These are phyloP conservation scores for Triangularia setosa DNA, from an alignment of 2,329 filamentous ascomycete genomes.

Conservation along the genomic window DNA sequence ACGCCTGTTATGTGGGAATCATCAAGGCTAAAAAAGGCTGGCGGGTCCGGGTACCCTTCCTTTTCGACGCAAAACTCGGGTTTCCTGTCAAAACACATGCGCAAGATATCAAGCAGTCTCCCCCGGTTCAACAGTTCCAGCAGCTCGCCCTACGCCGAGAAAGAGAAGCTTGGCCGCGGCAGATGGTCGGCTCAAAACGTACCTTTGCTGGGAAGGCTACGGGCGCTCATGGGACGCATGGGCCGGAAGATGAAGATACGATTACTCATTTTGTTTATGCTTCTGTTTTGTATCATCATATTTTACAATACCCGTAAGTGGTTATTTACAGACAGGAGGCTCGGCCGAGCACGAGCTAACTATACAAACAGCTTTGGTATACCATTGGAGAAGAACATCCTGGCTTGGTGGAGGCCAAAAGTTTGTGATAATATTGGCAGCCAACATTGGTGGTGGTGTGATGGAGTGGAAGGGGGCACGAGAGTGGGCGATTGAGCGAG, in stretches of 20 bases:
- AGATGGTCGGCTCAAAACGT: conserved; percentile 48
- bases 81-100: conserved; percentile 82
- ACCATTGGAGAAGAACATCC: conserved; percentile 66
- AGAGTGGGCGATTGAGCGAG: conserved; percentile 97
- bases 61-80: conserved; percentile 79
- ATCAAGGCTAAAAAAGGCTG: conserved; percentile 71
- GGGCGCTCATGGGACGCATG: conserved; percentile 46
- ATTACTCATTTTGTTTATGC: conserved; percentile 53
- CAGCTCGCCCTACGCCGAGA: conserved; percentile 60
- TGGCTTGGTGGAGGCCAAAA: conserved; percentile 82
- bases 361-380: conserved; percentile 43
- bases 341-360: conserved; percentile 23
- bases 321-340: background rate
- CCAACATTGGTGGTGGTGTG: conserved; percentile 92
- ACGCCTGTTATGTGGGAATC: conserved; percentile 74
- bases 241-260: conserved; percentile 64
- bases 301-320: conserved; percentile 73
- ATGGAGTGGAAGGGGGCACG: conserved; percentile 99
- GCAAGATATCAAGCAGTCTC: conserved; percentile 72
- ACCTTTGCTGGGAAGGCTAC: conserved; percentile 45
- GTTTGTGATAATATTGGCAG: conserved; percentile 87
- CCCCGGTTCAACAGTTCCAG: conserved; percentile 60
- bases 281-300: conserved; percentile 59
- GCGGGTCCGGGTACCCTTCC: conserved; percentile 70
- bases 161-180: conserved; percentile 68